These are phyloP conservation scores for Cercospora janseana DNA, from an alignment of 2,329 filamentous ascomycete genomes.

Conservation along the genomic window DNA sequence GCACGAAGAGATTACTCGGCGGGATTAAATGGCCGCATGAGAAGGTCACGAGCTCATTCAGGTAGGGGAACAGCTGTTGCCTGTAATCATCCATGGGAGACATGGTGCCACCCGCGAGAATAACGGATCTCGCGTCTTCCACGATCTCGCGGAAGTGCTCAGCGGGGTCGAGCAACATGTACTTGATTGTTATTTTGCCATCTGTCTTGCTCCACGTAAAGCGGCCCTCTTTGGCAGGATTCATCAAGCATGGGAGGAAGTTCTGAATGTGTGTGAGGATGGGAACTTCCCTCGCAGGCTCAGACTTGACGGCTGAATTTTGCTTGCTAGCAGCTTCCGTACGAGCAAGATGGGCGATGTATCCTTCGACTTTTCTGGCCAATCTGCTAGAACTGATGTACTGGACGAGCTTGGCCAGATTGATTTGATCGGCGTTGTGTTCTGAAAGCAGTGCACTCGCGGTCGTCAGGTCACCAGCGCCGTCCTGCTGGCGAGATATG, in stretches of 20 bases:
- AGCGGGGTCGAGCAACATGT: conserved; percentile 86
- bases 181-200: conserved; percentile 65
- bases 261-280: conserved; percentile 62
- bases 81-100: conserved; percentile 92
- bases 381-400: conserved; percentile 92
- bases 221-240: conserved; percentile 68
- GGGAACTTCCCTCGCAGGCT: conserved; percentile 39
- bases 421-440: conserved; percentile 92
- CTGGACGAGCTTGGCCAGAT: conserved; percentile 80
- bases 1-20: conserved; percentile 72
- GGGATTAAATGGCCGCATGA: conserved; percentile 97
- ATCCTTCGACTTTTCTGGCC: conserved; percentile 91
- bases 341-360: conserved; percentile 58
- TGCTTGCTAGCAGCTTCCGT: neutral
- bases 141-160: conserved; percentile 88
- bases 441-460: conserved; percentile 70
- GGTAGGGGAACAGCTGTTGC: conserved; percentile 77
- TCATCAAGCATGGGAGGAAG: conserved; percentile 79
- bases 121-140: conserved; percentile 77
- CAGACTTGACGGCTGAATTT: neutral
- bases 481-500: conserved; percentile 22
- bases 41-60: conserved; percentile 69
- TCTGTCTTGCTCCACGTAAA: conserved; percentile 56
- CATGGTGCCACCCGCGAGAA: conserved; percentile 95
- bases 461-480: conserved; percentile 65